Percentiles rank a stretch among this genome's conserved stretches.
Evolutionary conservation across 73 alveolate genomes (phyloP).

Genomic region (Paramecium pentaurelia): DNA sequence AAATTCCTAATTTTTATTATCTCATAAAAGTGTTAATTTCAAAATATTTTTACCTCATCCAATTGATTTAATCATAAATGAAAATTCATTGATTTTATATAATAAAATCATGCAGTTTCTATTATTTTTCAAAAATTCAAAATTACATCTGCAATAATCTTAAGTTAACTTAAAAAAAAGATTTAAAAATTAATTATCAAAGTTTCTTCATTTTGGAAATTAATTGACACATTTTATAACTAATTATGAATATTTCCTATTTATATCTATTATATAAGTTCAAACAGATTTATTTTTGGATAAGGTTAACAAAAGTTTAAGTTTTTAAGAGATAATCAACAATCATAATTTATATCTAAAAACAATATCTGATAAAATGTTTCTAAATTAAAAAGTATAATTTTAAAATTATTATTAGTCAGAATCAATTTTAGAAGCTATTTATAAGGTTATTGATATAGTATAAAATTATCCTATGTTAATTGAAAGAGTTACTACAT

Average conservation of each 20-base stretch:
- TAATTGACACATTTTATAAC: not conserved
- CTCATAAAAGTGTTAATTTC: not conserved
- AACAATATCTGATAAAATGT: not conserved
- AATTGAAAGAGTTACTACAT: not conserved
- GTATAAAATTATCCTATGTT: not conserved
- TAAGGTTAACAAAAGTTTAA: not conserved
- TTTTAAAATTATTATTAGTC: not conserved
- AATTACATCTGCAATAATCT: not conserved
- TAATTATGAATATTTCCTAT: not conserved
- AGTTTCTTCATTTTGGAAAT: not conserved
- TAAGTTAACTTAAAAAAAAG: not conserved
- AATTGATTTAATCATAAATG: not conserved
- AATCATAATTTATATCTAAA: not conserved
- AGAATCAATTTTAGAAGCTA: not conserved
- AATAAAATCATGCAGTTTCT: not conserved
- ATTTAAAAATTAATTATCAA: not conserved
- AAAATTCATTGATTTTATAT: not conserved
- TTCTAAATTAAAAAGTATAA: not conserved
- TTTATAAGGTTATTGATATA: not conserved
- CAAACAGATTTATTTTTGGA: not conserved
- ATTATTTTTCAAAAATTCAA: not conserved
- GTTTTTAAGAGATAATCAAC: not conserved
- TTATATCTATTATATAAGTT: not conserved
- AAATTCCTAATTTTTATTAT: not conserved
- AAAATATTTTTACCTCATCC: not conserved